Evolutionary conservation across 345 rosid species (phyloP).

Genomic region (Cardiospermum halicacabum): DNA sequence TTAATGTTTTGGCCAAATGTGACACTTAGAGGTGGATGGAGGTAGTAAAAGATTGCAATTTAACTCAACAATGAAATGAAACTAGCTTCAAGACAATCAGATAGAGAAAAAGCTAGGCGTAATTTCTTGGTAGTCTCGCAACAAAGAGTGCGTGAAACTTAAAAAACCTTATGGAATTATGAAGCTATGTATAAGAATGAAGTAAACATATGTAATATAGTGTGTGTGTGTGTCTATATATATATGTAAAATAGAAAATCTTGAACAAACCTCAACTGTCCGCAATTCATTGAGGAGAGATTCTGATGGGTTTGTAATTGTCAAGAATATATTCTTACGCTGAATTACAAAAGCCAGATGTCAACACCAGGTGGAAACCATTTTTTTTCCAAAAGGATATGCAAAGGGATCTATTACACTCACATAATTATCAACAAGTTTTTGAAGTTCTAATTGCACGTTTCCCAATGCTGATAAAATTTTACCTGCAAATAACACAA

Average conservation of each 20-base stretch:
- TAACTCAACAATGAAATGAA: not conserved
- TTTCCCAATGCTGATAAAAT: slow-evolving; percentile 70
- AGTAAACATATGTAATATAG: slow-evolving; percentile 9
- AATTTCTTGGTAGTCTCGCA: not conserved
- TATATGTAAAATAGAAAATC: slow-evolving; percentile 9
- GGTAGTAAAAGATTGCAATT: too few relatives aligned
- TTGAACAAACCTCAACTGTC: slow-evolving; percentile 78
- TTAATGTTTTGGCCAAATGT: too few relatives aligned
- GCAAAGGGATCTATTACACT: slow-evolving; percentile 30
- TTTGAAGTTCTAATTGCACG: slow-evolving; percentile 82
- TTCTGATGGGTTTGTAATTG: slow-evolving; percentile 89
- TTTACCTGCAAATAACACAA: slow-evolving; percentile 48
- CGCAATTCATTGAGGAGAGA: slow-evolving; percentile 93
- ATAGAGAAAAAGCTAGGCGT: not conserved
- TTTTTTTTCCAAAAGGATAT: not conserved
- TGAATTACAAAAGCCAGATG: slow-evolving; percentile 29
- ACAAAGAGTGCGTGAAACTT: not conserved
- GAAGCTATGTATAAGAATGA: not conserved
- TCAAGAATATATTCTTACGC: slow-evolving; percentile 74
- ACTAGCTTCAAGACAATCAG: not conserved
- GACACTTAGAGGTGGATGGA: too few relatives aligned
- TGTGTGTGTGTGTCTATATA: too few relatives aligned
- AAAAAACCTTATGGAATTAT: not conserved
- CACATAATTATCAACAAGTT: slow-evolving; percentile 86
- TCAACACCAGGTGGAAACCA: slow-evolving; percentile 6